These are phyloP conservation scores for Pestalotiopsis fici DNA, from an alignment of 2,329 filamentous ascomycete genomes.

Conservation along the genomic window DNA sequence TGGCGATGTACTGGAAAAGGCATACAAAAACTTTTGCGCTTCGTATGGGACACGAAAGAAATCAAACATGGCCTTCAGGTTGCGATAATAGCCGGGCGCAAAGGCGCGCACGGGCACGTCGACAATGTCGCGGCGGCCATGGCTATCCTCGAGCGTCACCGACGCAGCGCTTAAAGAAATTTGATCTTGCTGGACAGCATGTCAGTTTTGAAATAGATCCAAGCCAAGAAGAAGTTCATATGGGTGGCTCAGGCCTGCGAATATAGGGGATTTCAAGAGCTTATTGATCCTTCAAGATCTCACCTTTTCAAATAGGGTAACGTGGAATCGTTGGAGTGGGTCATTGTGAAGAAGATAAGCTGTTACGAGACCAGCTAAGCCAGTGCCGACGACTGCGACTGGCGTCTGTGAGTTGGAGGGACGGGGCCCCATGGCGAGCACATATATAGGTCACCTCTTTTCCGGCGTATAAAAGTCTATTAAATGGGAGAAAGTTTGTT, in stretches of 20 bases:
- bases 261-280: background rate
- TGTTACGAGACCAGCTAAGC: conserved; percentile 11
- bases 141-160: conserved; percentile 32
- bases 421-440: background rate
- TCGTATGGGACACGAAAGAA: conserved; percentile 52
- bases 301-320: conserved; percentile 13
- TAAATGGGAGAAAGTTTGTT: background rate
- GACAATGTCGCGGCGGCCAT: conserved; percentile 31
- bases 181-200: conserved; percentile 27
- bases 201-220: background rate
- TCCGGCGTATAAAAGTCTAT: background rate
- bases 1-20: conserved; percentile 40
- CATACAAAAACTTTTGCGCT: conserved; percentile 53
- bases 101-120: conserved; percentile 40
- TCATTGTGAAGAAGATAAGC: conserved; percentile 10
- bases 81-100: conserved; percentile 50
- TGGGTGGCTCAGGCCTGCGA: background rate
- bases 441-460: background rate
- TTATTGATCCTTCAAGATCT: background rate
- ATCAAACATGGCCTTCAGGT: conserved; percentile 57
- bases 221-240: background rate
- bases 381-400: conserved; percentile 11
- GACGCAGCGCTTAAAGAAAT: conserved; percentile 40
- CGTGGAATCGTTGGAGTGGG: conserved; percentile 5
- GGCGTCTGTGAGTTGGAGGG: background rate